Base-by-base conservation (phyloP, 768 basidiomycete species). In the Xerocomellus chrysenteron region DNA sequence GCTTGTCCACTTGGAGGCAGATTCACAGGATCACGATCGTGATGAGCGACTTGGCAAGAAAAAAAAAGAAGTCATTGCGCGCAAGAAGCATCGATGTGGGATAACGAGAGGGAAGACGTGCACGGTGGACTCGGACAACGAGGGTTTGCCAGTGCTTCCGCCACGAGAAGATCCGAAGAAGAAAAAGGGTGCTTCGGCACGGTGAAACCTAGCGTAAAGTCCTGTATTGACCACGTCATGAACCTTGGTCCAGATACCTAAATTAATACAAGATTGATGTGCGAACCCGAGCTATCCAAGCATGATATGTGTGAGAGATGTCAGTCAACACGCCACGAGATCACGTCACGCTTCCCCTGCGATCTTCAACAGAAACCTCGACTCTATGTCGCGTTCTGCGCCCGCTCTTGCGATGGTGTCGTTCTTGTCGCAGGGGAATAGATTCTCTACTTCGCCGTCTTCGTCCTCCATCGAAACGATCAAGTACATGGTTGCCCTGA, bases 391-490 rank as follows among this genome's bases (percentile, higher is more conserved):
- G n/a, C 32, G 33, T 43, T 70, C 70, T 19, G 70, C 65, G 1
- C 72, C 66, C 17, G 67, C 70, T 37, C 62, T 51, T 12, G 52
- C 48, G 42, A 72, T 70, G 16, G 60, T 61, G 37, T 72, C 70
- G 8, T 56, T 54, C 47, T 11, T 62, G 51, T 72, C 66, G 28
- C 72, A 72, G 1, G 61, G 66, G 43, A 72, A 73, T 8, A 73
- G 47, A 58, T 62, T 69, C 46, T 71, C 69, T 47, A 55, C 51
- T 4, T 57, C 52, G 13, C 68, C 72, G 5, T 59, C 56, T 6
- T 72, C 69, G 21, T 65, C 69, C 21, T 58, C 58, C 12, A 50
- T 63, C 26, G 59, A 26, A 2, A 72, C 58, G 35, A 72, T 66
- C 56, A 72, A 50, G 35, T 60, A 67, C 41, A 72, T 7, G 21